Evolutionary conservation across 441 rosid genomes (phyloP).

Genomic region (Gossypium davidsonii): DNA sequence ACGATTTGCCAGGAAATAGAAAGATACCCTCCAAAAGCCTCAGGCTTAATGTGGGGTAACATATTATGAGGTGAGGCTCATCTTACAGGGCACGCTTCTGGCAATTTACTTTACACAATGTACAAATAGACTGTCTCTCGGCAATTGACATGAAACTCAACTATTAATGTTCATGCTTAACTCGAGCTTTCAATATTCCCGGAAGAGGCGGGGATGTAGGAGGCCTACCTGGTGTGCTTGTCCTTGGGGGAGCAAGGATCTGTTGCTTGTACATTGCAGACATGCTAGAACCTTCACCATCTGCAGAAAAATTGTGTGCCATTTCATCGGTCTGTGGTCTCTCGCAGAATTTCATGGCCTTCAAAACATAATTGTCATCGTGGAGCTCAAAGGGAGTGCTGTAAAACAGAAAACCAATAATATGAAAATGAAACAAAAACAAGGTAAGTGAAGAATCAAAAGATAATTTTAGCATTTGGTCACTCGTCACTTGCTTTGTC

Average conservation of each 20-base stretch:
- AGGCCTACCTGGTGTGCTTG: slow-evolving; percentile 37
- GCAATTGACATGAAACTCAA: slow-evolving; percentile 17
- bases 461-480: neutral
- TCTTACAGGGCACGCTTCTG: slow-evolving; percentile 18
- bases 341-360: slow-evolving; percentile 83
- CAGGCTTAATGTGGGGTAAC: slow-evolving; percentile 1
- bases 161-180: slow-evolving; percentile 67
- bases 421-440: neutral
- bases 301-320: slow-evolving; percentile 25
- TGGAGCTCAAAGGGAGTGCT: slow-evolving; percentile 99
- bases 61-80: slow-evolving; percentile 12
- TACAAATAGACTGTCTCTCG: slow-evolving; percentile 40
- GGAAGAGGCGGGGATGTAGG: slow-evolving; percentile 62
- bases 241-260: slow-evolving; percentile 32
- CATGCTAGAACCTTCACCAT: slow-evolving; percentile 58
- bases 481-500: neutral
- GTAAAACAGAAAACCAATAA: slow-evolving; percentile 19
- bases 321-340: slow-evolving; percentile 42
- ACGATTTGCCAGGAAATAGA: slow-evolving; percentile 18
- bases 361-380: slow-evolving; percentile 90
- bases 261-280: slow-evolving; percentile 39
- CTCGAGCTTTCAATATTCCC: slow-evolving; percentile 59
- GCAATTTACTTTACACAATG: slow-evolving; percentile 55
- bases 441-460: neutral
- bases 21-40: neutral